These are phyloP conservation scores for Peronospora farinosa DNA, from an alignment of 352 stramenopile species.

Conservation along the genomic window DNA sequence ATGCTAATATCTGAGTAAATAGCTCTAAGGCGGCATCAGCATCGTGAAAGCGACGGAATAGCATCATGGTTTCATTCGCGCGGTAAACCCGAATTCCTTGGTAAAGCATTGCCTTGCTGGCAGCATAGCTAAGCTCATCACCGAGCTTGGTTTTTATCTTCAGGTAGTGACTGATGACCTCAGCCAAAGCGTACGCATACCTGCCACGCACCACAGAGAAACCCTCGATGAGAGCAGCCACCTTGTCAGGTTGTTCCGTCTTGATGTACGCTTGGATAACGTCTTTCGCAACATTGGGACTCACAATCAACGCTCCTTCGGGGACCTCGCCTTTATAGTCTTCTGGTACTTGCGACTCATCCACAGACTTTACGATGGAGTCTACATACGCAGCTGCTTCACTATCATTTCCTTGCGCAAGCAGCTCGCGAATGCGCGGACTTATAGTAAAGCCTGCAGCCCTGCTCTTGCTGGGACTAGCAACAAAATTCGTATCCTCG, in stretches of 20 bases:
- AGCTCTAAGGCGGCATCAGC: slow-evolving; percentile 30
- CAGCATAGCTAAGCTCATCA: slow-evolving; percentile 43
- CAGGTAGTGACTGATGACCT: slow-evolving; percentile 45
- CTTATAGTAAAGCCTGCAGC: slow-evolving; percentile 27
- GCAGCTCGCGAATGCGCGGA: slow-evolving; percentile 42
- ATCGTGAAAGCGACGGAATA: slow-evolving; percentile 51
- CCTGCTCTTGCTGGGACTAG: slow-evolving; percentile 22
- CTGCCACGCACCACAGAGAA: slow-evolving; percentile 41
- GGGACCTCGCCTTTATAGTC: slow-evolving; percentile 25
- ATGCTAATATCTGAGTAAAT: slow-evolving; percentile 41
- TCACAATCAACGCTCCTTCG: slow-evolving; percentile 33
- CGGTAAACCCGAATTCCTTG: slow-evolving; percentile 46
- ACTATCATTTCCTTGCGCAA: slow-evolving; percentile 28
- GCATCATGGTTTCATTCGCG: slow-evolving; percentile 32
- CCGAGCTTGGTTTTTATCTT: slow-evolving; percentile 29
- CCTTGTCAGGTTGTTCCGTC: slow-evolving; percentile 46
- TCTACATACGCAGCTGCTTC: slow-evolving; percentile 42
- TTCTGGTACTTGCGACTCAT: slow-evolving; percentile 33
- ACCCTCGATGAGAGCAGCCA: slow-evolving; percentile 45
- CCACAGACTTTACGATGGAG: slow-evolving; percentile 32
- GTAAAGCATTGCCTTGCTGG: slow-evolving; percentile 47
- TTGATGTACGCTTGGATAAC: slow-evolving; percentile 43
- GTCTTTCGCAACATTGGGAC: slow-evolving; percentile 35
- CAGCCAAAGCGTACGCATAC: slow-evolving; percentile 38
- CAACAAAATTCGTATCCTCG: slow-evolving; percentile 36